Percentiles rank a stretch among this genome's conserved stretches.
Evolutionary conservation across 805 yeast genomes (phyloP).

Genomic region (Trichomonascus vanleenenianus): DNA sequence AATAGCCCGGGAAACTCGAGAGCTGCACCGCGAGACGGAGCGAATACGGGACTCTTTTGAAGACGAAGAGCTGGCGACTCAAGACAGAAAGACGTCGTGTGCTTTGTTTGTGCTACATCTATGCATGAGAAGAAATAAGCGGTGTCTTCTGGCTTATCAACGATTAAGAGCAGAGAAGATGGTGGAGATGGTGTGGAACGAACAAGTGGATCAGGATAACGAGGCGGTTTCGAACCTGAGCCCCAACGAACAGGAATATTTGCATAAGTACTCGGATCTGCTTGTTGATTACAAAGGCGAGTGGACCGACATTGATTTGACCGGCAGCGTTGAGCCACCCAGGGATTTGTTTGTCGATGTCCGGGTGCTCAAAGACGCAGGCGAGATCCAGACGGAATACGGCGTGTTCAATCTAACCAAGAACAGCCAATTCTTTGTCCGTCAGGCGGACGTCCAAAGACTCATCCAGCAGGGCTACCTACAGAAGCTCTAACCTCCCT

Average conservation of each 20-base stretch:
- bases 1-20: constrained; percentile 59
- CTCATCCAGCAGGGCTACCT: constrained; percentile 90
- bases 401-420: constrained; percentile 91
- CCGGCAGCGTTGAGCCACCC: constrained; percentile 90
- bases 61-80: constrained; percentile 18
- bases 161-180: constrained; percentile 59
- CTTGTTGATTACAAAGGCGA: constrained; percentile 70
- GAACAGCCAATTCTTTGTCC: constrained; percentile 88
- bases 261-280: constrained; percentile 60
- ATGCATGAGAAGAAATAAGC: constrained; percentile 78
- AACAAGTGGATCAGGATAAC: constrained; percentile 21
- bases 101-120: constrained; percentile 56
- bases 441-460: constrained; percentile 91
- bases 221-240: constrained; percentile 44
- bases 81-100: constrained; percentile 27
- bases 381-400: constrained; percentile 95
- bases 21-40: constrained; percentile 46
- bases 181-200: constrained; percentile 64
- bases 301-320: constrained; percentile 74
- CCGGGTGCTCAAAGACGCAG: constrained; percentile 86
- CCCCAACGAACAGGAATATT: constrained; percentile 74
- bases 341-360: constrained; percentile 89
- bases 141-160: constrained; percentile 84
- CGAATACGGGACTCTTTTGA: constrained; percentile 23
- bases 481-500: constrained; percentile 63